Conservation (phyloP, 2,329 filamentous ascomycete species). For the Colletotrichum trifolii region DNA sequence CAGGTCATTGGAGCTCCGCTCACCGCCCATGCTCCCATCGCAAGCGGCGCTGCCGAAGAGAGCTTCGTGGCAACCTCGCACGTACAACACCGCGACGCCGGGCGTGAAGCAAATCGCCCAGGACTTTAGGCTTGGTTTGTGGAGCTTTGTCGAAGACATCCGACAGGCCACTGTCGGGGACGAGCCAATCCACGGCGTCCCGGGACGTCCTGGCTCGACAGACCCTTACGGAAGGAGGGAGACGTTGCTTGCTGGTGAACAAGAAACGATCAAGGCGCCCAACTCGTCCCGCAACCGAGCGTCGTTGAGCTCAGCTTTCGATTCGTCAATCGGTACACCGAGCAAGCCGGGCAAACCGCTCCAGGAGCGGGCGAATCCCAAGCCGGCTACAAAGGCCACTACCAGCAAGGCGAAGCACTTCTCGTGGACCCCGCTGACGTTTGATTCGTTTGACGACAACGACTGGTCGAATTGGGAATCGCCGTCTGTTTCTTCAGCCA, state of each 20-base stretch:
- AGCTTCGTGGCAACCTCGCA: slow-evolving; percentile 69
- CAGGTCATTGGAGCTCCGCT: slow-evolving; percentile 45
- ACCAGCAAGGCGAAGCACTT: slow-evolving; percentile 62
- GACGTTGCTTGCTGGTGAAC: slow-evolving; percentile 45
- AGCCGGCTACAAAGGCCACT: slow-evolving; percentile 48
- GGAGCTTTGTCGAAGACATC: slow-evolving; percentile 95
- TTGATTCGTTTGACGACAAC: slow-evolving; percentile 68
- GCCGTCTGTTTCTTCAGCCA: slow-evolving; percentile 58
- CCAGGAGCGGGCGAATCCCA: slow-evolving; percentile 44
- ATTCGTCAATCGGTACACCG: slow-evolving; percentile 47
- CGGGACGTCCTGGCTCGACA: slow-evolving; percentile 33
- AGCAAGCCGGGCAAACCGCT: slow-evolving; percentile 44
- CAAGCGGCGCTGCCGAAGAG: slow-evolving; percentile 61
- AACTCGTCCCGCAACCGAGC: slow-evolving; percentile 52
- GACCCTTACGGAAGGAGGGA: slow-evolving; percentile 27
- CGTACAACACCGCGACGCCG: slow-evolving; percentile 51
- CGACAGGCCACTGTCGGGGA: slow-evolving; percentile 96
- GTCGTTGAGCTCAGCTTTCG: slow-evolving; percentile 52
- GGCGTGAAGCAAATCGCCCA: slow-evolving; percentile 83
- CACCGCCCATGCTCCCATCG: slow-evolving; percentile 45
- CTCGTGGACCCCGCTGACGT: slow-evolving; percentile 69
- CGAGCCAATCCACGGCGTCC: slow-evolving; percentile 75
- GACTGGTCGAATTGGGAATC: slow-evolving; percentile 76
- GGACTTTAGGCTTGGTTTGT: slow-evolving; percentile 89
- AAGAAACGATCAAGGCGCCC: slow-evolving; percentile 60